Evolutionary conservation across 352 stramenopile genomes (phyloP).

Genomic region (Globisporangium spiculum): DNA sequence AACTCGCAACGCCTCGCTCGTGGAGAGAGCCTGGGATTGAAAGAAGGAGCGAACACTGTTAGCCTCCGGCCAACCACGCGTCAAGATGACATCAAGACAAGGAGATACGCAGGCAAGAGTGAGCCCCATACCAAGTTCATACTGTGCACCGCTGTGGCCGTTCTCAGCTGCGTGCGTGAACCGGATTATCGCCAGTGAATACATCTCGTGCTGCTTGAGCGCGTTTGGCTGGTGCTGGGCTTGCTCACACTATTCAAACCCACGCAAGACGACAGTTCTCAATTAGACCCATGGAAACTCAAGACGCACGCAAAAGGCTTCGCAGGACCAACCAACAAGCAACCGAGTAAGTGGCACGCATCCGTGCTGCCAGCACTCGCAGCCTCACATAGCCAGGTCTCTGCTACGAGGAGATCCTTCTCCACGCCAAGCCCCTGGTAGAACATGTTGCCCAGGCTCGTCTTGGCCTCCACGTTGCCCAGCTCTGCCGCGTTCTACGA

Average conservation of each 20-base stretch:
- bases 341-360: constrained; percentile 44
- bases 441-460: constrained; percentile 66
- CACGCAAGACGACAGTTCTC: neutral
- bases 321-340: constrained; percentile 41
- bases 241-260: constrained; percentile 38
- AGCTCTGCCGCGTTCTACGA: constrained; percentile 50
- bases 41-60: neutral
- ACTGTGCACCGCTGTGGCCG: constrained; percentile 56
- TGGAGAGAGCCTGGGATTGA: constrained; percentile 27
- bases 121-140: constrained; percentile 31
- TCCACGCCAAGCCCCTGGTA: constrained; percentile 41
- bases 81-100: neutral
- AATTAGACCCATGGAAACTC: neutral
- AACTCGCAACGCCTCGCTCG: constrained; percentile 29
- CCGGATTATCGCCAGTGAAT: constrained; percentile 35
- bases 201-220: constrained; percentile 32
- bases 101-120: neutral
- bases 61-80: neutral
- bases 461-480: constrained; percentile 40
- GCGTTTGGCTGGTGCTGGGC: constrained; percentile 34
- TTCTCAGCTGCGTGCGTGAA: constrained; percentile 52
- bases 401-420: constrained; percentile 50
- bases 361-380: constrained; percentile 38
- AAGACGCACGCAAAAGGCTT: neutral
- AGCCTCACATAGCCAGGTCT: constrained; percentile 50